phyloP scores from a whole-genome alignment of 345 rosid species.

The Raphanus sativus region DNA sequence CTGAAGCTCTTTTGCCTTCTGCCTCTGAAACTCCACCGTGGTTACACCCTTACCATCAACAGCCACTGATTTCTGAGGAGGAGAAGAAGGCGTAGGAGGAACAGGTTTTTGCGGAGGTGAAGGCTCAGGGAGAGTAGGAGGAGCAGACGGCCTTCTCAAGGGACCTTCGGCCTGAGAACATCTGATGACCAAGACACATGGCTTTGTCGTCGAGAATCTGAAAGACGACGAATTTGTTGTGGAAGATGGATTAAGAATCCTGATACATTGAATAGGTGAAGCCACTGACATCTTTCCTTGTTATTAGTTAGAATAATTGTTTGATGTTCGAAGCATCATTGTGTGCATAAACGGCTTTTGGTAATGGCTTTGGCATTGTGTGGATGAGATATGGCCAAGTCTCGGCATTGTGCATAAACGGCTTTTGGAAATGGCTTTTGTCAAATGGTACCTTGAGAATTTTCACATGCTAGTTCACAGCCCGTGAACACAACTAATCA shows the following conservation, averaged over 20 bases:
- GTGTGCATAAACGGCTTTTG: not conserved
- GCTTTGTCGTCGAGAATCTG: slow-evolving; percentile 49
- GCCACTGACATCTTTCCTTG: slow-evolving; percentile 56
- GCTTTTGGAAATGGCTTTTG: slow-evolving; percentile 3
- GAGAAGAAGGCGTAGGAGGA: slow-evolving; percentile 43
- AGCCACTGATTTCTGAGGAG: slow-evolving; percentile 31
- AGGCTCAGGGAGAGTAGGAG: slow-evolving; percentile 56
- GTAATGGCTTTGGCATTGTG: slow-evolving; percentile 27
- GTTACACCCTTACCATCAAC: slow-evolving; percentile 41
- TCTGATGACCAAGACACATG: slow-evolving; percentile 50
- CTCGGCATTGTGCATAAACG: slow-evolving; percentile 19
- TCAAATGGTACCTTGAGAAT: slow-evolving; percentile 13
- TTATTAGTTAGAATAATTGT: not conserved
- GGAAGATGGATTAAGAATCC: slow-evolving; percentile 53
- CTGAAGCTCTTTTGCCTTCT: slow-evolving; percentile 85
- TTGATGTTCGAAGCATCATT: not conserved
- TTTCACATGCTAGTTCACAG: not conserved
- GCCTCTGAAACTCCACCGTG: slow-evolving; percentile 88
- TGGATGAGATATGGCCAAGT: slow-evolving; percentile 43
- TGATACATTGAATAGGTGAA: slow-evolving; percentile 62
- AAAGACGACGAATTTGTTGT: slow-evolving; percentile 39
- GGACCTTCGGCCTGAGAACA: slow-evolving; percentile 87
- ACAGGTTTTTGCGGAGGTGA: slow-evolving; percentile 48
- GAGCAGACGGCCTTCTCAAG: slow-evolving; percentile 79
- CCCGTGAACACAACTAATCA: slow-evolving; percentile 1